Base-by-base conservation (phyloP, 179 eudicot genomes). In the Monotropa hypopitys region DNA sequence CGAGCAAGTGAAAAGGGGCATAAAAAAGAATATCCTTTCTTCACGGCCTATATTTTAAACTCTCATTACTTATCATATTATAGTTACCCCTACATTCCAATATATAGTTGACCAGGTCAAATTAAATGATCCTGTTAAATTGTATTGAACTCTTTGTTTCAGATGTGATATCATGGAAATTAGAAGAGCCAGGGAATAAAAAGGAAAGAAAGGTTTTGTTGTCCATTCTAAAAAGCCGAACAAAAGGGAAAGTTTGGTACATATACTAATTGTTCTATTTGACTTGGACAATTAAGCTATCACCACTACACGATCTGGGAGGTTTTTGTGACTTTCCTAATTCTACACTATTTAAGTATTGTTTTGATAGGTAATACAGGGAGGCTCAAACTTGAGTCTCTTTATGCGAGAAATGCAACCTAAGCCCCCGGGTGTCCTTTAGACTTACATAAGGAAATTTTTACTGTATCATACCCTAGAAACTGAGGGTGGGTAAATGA, bases 21-120 rank as follows among this genome's bases (percentile, higher is more conserved):
- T 47, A 89, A 83, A 76, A 96, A 90, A 66, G 91, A 92, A 96
- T 96, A 96, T 96, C 99, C 99, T 94, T 90, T 87, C 66, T 23
- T 28, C 59, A 28, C 57, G 70, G 46, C 9, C 23, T 38, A 18
- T 23, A 13, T 54, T 53, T 42, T 2, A 16, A 43, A 11, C 32
- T 13, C n/a, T 33, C 26, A 23, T 75, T 40, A 75, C 26, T 5
- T 15, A 0, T n/a, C n/a, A 40, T 43, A 6, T 42, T 57, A 7
- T 21, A 74, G 18, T 74, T n/a, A n/a, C 40, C 32, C 51, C 61
- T 57, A 5, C 30, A 40, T 57, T 7, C 6, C 47, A 49, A 6
- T n/a, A 57, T 12, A 54, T n/a, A 33, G 49, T 51, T 47, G 30
- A 33, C 49, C 16, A 76, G 0, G 35, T 13, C 18, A 49, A 50